These are phyloP conservation scores for Ensete ventricosum DNA, from an alignment of 176 grass and related monocot species.

Conservation along the genomic window DNA sequence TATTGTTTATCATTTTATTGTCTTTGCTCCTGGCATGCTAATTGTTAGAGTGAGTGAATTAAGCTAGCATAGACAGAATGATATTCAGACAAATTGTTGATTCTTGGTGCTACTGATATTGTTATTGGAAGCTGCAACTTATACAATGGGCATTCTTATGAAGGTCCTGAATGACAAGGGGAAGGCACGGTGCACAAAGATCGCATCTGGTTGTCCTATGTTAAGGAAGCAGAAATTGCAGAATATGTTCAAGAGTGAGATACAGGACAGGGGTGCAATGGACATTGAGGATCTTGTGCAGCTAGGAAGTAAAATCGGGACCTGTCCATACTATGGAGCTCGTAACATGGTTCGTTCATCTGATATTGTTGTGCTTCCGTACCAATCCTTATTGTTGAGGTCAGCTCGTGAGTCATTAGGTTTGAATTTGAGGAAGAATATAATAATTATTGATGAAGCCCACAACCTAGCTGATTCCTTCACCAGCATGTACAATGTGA, in stretches of 20 bases:
- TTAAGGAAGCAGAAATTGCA: conserved; percentile 54
- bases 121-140: conserved; percentile 6
- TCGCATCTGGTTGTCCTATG: conserved; percentile 72
- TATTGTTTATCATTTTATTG: neutral
- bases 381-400: conserved; percentile 71
- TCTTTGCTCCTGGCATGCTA: neutral
- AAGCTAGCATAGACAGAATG: neutral
- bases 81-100: neutral
- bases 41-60: neutral
- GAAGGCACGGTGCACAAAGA: conserved; percentile 36
- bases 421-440: conserved; percentile 68
- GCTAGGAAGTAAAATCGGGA: conserved; percentile 74
- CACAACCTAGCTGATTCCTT: conserved; percentile 81
- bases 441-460: conserved; percentile 95
- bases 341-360: conserved; percentile 63
- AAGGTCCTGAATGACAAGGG: conserved; percentile 42
- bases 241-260: conserved; percentile 59
- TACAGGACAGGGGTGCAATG: conserved; percentile 40
- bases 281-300: conserved; percentile 79
- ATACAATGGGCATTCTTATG: conserved; percentile 4
- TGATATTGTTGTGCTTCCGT: conserved; percentile 80
- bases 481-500: conserved; percentile 87
- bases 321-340: conserved; percentile 76
- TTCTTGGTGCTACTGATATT: neutral
- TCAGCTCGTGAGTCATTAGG: conserved; percentile 87